Base-by-base conservation (phyloP, 257 asterid species). In the Coffea eugenioides region DNA sequence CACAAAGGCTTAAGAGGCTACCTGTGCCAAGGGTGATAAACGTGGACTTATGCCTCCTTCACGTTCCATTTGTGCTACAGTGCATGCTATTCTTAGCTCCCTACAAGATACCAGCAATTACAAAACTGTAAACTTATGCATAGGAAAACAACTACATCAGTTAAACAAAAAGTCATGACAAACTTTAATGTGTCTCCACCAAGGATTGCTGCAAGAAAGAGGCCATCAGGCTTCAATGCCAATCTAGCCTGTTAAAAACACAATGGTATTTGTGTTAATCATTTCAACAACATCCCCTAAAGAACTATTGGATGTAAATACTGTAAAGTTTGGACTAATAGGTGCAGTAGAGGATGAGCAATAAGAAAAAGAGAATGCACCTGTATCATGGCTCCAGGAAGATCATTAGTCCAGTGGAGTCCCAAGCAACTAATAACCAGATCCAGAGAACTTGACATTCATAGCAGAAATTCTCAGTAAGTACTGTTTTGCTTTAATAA, bases 371-470 rank as follows among this genome's bases (percentile, higher is more conserved):
- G 46, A 80, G 71, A 78, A 82, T 73, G 73, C 73, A 95, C 99
- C 98, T 95, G 98, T 85, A 93, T 95, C 99, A 95, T 92, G 80
- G 98, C 96, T 80, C 99, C 99, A 80, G 96, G 98, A 79, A 95
- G 98, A 82, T 95, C 99, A 87, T 95, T 95, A 69, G 98, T 93
- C 99, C 99, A 95, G 80, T 95, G 99, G 82, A 95, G 97, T 74
- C 97, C 99, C 90, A 95, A 90, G 90, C 96, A 82, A 87, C 98
- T 91, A 80, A 93, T 89, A 82, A 95, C 86, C 85, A 93, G 85
- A 84, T 95, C 98, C 80, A 95, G 73, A 71, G 99, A 92, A 88
- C 99, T 93, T 77, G 69, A 74, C 43, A 83, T 81, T 69, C 83
- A 83, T 21, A 71, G 71, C 66, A 77, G 45, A 39, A 25, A 65